These are phyloP conservation scores for Flaveria floridana DNA, from an alignment of 140 eudicot species.

Conservation along the genomic window DNA sequence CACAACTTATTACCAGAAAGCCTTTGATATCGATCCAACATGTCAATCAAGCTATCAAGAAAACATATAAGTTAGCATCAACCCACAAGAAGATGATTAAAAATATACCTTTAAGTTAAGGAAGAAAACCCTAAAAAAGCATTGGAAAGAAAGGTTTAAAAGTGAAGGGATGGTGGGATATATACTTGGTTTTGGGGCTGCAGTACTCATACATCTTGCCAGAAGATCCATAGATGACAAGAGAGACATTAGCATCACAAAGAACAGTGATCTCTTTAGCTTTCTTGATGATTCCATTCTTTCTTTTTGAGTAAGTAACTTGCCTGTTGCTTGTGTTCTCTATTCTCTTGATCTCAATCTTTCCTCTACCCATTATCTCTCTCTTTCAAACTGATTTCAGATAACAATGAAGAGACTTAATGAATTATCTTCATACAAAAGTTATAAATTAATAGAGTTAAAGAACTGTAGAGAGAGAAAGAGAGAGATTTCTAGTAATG, in stretches of 20 bases:
- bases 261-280: slow-evolving; percentile 87
- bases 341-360: slow-evolving; percentile 93
- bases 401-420: slow-evolving; percentile 5
- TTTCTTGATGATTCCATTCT: slow-evolving; percentile 78
- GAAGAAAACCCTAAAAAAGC: slow-evolving; percentile 20
- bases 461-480: slow-evolving; percentile 12
- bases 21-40: slow-evolving; percentile 74
- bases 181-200: slow-evolving; percentile 74
- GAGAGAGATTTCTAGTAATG: slow-evolving; percentile 47
- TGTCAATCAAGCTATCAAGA: slow-evolving; percentile 49
- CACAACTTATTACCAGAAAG: slow-evolving; percentile 74
- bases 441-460: slow-evolving; percentile 3
- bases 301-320: slow-evolving; percentile 84
- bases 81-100: background rate
- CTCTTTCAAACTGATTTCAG: slow-evolving; percentile 3
- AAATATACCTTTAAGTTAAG: background rate
- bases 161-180: background rate
- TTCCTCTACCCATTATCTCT: slow-evolving; percentile 76
- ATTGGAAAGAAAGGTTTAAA: background rate
- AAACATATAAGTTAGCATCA: background rate
- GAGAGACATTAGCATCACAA: slow-evolving; percentile 83
- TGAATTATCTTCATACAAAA: background rate
- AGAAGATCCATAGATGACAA: slow-evolving; percentile 61
- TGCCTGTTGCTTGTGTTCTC: slow-evolving; percentile 89
- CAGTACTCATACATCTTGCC: slow-evolving; percentile 85